Evolutionary conservation across 441 rosid species (phyloP), one percentile per base, ranked within the genome.

Genomic region (Erodium chrysanthum): DNA sequence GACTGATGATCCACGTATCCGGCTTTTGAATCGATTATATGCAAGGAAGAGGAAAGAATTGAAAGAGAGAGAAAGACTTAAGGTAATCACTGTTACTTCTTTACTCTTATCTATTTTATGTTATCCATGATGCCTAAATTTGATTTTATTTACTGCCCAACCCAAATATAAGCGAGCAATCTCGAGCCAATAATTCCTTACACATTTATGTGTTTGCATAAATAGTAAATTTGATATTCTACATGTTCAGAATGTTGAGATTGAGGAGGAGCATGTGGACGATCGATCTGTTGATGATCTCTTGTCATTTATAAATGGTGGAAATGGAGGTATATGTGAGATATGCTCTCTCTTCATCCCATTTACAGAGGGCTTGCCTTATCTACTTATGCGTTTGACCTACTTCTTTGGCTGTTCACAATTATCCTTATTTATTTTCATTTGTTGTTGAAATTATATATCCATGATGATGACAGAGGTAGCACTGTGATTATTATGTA

Each of bases 21-120:
- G 88, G 59, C 83, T 84, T 72, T 66, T 84, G 72, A 86, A 86
- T 75, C 71, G 89, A 23, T 78, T 86, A 68, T 84, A 84, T 79
- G 89, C 91, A 37, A 79, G 79, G 59, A 86, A 83, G 79, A 80
- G 91, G 69, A 86, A 78, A 73, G 89, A 84, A 71, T 69, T 86
- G 66, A 83, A 78, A 74, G 91, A 83, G 71, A 76, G 84, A 68
- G 81, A 82, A 73, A 84, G 78, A 69, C 40, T 78, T 37, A 86
- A 84, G 91, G 89, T 86, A 68, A 50, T 61, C 70, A 18, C 20
- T 54, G 60, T 18, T 20, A 18, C 60, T 54, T 21, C 10, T 35
- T 35, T 2, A 6, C 11, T 21, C 21, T 63, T 50, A 8, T 54
- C 25, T 54, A 20, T 20, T 54, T 18, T 54, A 20, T 18, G 60